phyloP scores from a whole-genome alignment of 2,329 filamentous ascomycete genomes.

The Fusarium sp. region DNA sequence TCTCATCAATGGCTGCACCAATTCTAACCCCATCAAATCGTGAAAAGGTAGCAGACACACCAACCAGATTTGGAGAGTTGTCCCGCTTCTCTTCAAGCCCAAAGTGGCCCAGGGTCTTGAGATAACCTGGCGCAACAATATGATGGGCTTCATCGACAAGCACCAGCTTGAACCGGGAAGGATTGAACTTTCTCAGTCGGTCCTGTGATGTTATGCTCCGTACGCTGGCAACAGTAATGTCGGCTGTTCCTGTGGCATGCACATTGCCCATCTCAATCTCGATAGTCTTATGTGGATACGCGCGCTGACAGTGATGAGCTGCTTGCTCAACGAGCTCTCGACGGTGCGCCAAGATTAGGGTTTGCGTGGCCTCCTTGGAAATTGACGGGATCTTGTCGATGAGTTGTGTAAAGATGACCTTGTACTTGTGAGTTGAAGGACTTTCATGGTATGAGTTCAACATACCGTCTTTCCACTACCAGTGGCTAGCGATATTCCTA shows the following conservation, averaged over 20 bases:
- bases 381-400: constrained; percentile 78
- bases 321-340: constrained; percentile 96
- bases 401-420: constrained; percentile 96
- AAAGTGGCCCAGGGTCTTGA: constrained; percentile 82
- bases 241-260: constrained; percentile 81
- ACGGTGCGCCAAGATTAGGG: constrained; percentile 91
- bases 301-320: constrained; percentile 81
- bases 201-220: constrained; percentile 83
- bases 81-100: constrained; percentile 65
- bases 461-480: constrained; percentile 88
- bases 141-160: constrained; percentile 98
- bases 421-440: constrained; percentile 16
- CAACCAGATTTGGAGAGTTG: constrained; percentile 76
- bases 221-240: constrained; percentile 94
- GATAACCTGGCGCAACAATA: constrained; percentile 87
- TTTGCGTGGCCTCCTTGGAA: constrained; percentile 71
- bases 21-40: constrained; percentile 86
- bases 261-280: constrained; percentile 92
- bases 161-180: constrained; percentile 84
- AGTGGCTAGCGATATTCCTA: constrained; percentile 88
- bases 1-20: constrained; percentile 89
- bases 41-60: constrained; percentile 85
- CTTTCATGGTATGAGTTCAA: not conserved
- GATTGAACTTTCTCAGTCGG: constrained; percentile 86
- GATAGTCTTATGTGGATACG: constrained; percentile 83